These are phyloP conservation scores for Fonsecaea multimorphosa DNA, from an alignment of 2,329 filamentous ascomycete genomes.

Conservation along the genomic window DNA sequence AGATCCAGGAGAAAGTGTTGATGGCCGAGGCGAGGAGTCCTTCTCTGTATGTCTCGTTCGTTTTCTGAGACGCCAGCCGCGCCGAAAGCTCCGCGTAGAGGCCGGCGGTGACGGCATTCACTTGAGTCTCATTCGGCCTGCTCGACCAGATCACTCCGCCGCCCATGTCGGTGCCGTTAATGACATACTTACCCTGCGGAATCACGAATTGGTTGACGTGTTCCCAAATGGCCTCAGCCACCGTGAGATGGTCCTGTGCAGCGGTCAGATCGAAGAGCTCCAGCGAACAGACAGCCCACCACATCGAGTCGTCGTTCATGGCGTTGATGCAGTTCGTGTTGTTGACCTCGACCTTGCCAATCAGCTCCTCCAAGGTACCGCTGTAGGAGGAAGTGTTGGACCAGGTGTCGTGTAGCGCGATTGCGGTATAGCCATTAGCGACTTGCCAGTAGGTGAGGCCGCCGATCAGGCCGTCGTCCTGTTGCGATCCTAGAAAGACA, in stretches of 20 bases:
- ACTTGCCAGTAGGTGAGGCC: conserved; percentile 35
- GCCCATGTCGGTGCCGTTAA: conserved; percentile 33
- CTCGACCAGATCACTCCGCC: conserved; percentile 35
- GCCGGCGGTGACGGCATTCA: conserved; percentile 34
- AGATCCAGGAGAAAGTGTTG: conserved; percentile 27
- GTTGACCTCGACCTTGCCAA: conserved; percentile 25
- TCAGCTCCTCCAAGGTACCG: conserved; percentile 21
- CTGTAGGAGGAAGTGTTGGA: conserved; percentile 22
- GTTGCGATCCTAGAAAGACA: conserved; percentile 29
- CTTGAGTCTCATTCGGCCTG: conserved; percentile 27
- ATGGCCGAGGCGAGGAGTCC: conserved; percentile 19
- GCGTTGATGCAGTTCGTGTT: conserved; percentile 33
- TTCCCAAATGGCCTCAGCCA: conserved; percentile 26
- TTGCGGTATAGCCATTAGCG: conserved; percentile 35
- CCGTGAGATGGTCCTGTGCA: conserved; percentile 13
- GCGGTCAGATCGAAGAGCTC: conserved; percentile 27
- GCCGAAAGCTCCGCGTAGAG: conserved; percentile 35
- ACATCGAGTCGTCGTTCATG: conserved; percentile 36
- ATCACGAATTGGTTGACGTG: conserved; percentile 30
- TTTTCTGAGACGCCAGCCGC: conserved; percentile 14
- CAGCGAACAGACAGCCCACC: conserved; percentile 33
- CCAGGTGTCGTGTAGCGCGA: conserved; percentile 34
- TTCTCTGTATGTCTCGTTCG: neutral
- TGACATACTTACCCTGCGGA: conserved; percentile 15
- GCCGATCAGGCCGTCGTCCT: conserved; percentile 29